Base-by-base conservation (phyloP, 768 basidiomycete genomes). In the Crassisporium funariophilum region DNA sequence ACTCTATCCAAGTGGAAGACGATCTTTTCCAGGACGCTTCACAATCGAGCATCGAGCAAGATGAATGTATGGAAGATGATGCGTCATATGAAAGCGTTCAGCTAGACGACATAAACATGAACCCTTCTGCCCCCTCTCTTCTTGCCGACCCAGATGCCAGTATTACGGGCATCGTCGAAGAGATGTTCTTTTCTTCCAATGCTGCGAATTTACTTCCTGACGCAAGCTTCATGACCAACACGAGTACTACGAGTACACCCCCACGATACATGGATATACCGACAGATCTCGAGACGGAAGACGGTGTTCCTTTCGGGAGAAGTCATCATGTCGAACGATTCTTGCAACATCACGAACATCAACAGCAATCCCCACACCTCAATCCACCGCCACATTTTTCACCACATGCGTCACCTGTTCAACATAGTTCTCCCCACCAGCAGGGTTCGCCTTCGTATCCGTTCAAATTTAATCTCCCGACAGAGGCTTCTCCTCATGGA, bases 101-200 rank as follows among this genome's bases (percentile, higher is more conserved):
- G 24, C 58, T 75, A 19, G 71, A 67, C n/a, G 75, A 79, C 40
- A 50, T 57, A n/a, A 70, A 64, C 24, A 56, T 62, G 49, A 64
- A 74, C 50, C 52, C 54, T 44, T 40, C 55, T 47, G 65, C 56
- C n/a, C 65, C 68, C 41, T 63, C 65, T 46, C 63, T 65, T 39
- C 61, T 74, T 34, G 57, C 60, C 6, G 73, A 78, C 54, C 70
- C 71, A 20, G 80, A 83, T 49, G 69, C 77, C 45, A 86, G 83
- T 59, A 81, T 88, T 53, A 82, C 81, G 8, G 82, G 84, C n/a
- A 73, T 86, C 21, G 85, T 88, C 15, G 81, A 88, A 35, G 78
- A 85, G 44, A 83, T 88, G 73, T 73, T 88, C 47, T 75, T 78
- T 41, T 67, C 69, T 36, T 69, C 67, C 11, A 69, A 62, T 39